phyloP scores from a whole-genome alignment of 495 filamentous ascomycete genomes.

The Tuber microsphaerosporum region DNA sequence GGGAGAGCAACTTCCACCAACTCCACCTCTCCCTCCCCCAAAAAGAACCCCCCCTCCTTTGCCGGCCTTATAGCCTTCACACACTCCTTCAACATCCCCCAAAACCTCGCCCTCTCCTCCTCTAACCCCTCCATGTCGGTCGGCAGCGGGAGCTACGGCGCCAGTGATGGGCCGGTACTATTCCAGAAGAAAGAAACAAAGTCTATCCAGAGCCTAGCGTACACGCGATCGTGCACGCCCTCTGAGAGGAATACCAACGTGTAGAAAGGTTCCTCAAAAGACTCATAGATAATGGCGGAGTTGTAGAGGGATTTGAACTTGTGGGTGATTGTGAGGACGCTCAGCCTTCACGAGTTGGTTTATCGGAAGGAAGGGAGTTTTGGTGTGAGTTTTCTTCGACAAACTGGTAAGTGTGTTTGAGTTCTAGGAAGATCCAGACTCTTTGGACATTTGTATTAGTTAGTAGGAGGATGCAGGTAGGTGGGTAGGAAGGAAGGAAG shows the following conservation, averaged over 20 bases:
- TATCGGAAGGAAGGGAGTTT: constrained; percentile 55
- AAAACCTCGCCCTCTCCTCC: constrained; percentile 48
- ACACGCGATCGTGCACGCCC: constrained; percentile 54
- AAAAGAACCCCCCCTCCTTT: constrained; percentile 57
- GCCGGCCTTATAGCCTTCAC: constrained; percentile 52
- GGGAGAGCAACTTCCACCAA: constrained; percentile 57
- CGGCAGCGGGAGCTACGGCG: constrained; percentile 55
- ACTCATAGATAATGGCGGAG: constrained; percentile 60
- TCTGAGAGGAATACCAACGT: constrained; percentile 49
- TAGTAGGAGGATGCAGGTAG: background rate
- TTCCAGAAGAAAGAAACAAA: constrained; percentile 56
- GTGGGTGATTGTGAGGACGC: constrained; percentile 57
- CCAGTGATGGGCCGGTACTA: constrained; percentile 59
- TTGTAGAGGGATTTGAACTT: constrained; percentile 57
- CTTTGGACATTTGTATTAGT: constrained; percentile 49
- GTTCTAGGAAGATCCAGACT: constrained; percentile 59
- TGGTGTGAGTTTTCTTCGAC: constrained; percentile 63
- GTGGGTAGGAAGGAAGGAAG: constrained; percentile 21
- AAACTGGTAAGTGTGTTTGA: constrained; percentile 64
- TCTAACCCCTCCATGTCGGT: constrained; percentile 39
- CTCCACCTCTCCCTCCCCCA: constrained; percentile 49
- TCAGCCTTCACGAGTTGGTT: constrained; percentile 63
- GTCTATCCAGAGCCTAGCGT: constrained; percentile 61
- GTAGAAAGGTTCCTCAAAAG: constrained; percentile 62
- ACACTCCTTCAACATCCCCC: constrained; percentile 51